Percentiles rank a stretch among this genome's conserved stretches.
These are phyloP conservation scores for Neofusicoccum parvum DNA, from an alignment of 2,329 filamentous ascomycete species.

Conservation along the genomic window DNA sequence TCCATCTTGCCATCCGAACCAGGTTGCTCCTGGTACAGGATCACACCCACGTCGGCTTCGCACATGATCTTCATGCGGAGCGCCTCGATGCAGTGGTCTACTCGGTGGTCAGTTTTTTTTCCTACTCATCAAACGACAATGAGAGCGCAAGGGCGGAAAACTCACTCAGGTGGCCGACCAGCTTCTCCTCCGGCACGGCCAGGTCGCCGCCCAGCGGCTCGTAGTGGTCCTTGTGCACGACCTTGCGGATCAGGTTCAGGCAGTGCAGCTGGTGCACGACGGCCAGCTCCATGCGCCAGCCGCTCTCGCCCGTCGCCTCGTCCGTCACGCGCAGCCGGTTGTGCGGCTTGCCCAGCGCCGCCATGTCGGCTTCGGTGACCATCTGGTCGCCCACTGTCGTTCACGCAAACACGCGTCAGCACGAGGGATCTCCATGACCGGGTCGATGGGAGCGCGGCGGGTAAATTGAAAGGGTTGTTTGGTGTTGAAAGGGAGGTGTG, in stretches of 20 bases:
- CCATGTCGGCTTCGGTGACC: conserved; percentile 58
- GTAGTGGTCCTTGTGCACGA: conserved; percentile 38
- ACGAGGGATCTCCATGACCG: background rate
- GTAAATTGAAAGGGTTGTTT: conserved; percentile 16
- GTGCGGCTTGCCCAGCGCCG: conserved; percentile 55
- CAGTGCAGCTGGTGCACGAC: conserved; percentile 37
- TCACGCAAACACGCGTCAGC: conserved; percentile 26
- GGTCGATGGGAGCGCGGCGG: too few relatives aligned
- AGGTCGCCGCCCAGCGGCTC: conserved; percentile 30
- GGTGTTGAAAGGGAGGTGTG: background rate
- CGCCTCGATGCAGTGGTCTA: conserved; percentile 40
- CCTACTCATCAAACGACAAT: background rate
- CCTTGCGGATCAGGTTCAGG: conserved; percentile 38
- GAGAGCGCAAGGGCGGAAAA: background rate
- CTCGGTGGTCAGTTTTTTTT: background rate
- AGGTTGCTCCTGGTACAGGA: conserved; percentile 29
- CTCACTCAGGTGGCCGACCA: conserved; percentile 5
- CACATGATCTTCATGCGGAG: conserved; percentile 42
- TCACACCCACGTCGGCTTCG: conserved; percentile 35
- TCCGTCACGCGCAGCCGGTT: conserved; percentile 59
- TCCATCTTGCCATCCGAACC: conserved; percentile 25
- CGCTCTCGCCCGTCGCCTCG: conserved; percentile 53
- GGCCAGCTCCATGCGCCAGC: conserved; percentile 29
- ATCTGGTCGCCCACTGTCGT: conserved; percentile 61
- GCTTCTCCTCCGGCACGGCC: conserved; percentile 28